phyloP scores from a whole-genome alignment of 805 yeast genomes.

The Phaffomyces antillensis region DNA sequence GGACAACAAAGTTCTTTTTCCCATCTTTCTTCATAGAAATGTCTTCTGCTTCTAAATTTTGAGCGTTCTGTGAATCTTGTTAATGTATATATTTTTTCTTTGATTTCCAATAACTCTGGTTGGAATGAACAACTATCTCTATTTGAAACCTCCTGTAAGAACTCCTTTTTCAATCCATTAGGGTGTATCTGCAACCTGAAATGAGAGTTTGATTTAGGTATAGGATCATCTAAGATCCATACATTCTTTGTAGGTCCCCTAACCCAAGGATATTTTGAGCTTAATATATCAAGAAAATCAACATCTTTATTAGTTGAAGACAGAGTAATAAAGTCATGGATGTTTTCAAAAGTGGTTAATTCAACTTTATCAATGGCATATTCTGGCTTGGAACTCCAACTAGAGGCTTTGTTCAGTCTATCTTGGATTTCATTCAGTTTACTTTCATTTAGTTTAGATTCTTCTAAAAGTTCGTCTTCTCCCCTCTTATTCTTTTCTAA shows the following conservation, averaged over 20 bases:
- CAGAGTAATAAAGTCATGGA: slow-evolving; percentile 25
- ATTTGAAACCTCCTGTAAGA: slow-evolving; percentile 10
- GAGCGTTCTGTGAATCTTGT: slow-evolving; percentile 10
- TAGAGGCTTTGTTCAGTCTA: not conserved
- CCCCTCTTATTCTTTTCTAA: slow-evolving; percentile 6
- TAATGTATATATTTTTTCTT: slow-evolving; percentile 16
- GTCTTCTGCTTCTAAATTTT: slow-evolving; percentile 1
- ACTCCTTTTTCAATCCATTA: slow-evolving; percentile 7
- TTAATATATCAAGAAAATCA: slow-evolving; percentile 5
- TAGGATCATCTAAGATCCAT: slow-evolving; percentile 27
- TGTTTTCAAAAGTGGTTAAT: slow-evolving; percentile 31
- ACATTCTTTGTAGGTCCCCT: slow-evolving; percentile 21
- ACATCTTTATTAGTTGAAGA: not conserved
- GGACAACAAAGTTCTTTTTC: slow-evolving; percentile 14
- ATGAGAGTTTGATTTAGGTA: slow-evolving; percentile 15
- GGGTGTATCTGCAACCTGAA: slow-evolving; percentile 20
- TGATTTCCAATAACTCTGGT: slow-evolving; percentile 13
- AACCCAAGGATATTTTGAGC: slow-evolving; percentile 31
- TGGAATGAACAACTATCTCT: slow-evolving; percentile 3
- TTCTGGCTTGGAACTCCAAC: not conserved
- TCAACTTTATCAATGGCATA: slow-evolving; percentile 4
- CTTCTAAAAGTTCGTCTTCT: not conserved
- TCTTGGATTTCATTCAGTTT: not conserved
- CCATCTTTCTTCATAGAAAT: slow-evolving; percentile 14
- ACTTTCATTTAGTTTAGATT: not conserved